A percentile compares a stretch with the other conserved stretches of the same genome.
These are phyloP conservation scores for Lophiostoma macrostomum DNA, from an alignment of 495 filamentous ascomycete species.

Conservation along the genomic window DNA sequence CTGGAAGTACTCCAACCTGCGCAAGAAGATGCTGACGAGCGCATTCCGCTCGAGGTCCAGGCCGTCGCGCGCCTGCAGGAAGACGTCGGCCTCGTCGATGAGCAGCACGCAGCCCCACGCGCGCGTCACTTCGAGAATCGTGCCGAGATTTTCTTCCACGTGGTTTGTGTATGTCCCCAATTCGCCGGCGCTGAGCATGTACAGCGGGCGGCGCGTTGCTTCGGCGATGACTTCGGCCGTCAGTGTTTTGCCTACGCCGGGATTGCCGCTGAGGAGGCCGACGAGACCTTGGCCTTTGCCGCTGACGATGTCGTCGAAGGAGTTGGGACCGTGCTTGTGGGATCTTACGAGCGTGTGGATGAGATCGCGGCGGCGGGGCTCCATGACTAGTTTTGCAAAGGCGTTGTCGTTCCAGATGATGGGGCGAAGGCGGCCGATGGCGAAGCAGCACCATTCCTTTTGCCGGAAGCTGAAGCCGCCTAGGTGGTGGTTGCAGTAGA, in stretches of 20 bases:
- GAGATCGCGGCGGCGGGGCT: background rate
- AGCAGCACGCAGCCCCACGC: slow-evolving; percentile 24
- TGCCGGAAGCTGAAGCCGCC: background rate
- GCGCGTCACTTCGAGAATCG: background rate
- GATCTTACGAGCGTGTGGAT: background rate
- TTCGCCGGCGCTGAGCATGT: background rate
- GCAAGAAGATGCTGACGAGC: slow-evolving; percentile 17
- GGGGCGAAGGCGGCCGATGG: background rate
- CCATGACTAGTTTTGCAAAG: background rate
- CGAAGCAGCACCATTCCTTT: background rate
- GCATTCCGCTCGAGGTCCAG: slow-evolving; percentile 7
- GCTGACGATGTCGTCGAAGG: slow-evolving; percentile 2
- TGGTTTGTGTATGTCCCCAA: background rate
- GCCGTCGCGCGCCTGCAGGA: slow-evolving; percentile 10
- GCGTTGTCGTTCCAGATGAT: background rate
- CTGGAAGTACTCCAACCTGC: background rate
- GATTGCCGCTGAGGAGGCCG: background rate
- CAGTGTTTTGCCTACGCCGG: slow-evolving; percentile 4
- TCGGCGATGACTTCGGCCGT: background rate
- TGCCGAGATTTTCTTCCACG: slow-evolving; percentile 3
- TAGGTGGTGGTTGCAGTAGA: background rate
- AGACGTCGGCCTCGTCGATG: slow-evolving; percentile 37
- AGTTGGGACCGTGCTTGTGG: background rate
- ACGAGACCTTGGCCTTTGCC: slow-evolving; percentile 3
- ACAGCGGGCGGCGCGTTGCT: background rate